Conservation (phyloP, 2,329 filamentous ascomycete genomes). For the Raffaelea ambrosiae region DNA sequence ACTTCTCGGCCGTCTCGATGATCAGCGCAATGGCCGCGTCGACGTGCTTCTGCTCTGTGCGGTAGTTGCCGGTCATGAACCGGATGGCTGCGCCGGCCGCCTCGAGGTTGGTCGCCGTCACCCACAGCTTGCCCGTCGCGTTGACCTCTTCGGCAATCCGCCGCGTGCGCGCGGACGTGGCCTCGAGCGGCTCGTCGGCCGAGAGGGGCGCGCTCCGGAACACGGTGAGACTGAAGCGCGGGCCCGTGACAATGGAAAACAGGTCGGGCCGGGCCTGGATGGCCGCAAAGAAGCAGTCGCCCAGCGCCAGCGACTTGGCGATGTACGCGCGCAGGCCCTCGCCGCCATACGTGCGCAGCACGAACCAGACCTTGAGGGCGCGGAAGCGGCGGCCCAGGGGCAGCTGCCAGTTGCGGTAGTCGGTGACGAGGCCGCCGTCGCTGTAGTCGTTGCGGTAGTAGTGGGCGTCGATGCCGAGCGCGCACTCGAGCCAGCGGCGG, state of each 20-base stretch:
- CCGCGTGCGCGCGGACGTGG: constrained; percentile 54
- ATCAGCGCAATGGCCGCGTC: constrained; percentile 66
- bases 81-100: constrained; percentile 66
- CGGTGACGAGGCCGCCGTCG: constrained; percentile 76
- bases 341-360: constrained; percentile 68
- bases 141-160: constrained; percentile 70
- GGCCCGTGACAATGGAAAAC: constrained; percentile 66
- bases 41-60: constrained; percentile 65
- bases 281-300: constrained; percentile 59
- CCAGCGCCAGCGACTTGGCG: constrained; percentile 56
- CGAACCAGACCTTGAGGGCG: constrained; percentile 90
- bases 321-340: constrained; percentile 68
- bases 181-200: constrained; percentile 9
- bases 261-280: constrained; percentile 43
- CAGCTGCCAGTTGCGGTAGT: constrained; percentile 97
- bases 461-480: constrained; percentile 68
- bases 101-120: constrained; percentile 69
- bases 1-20: constrained; percentile 53
- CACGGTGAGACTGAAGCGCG: constrained; percentile 71
- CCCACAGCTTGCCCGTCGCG: constrained; percentile 64
- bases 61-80: constrained; percentile 64
- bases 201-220: constrained; percentile 51
- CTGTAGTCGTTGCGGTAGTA: constrained; percentile 62
- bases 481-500: constrained; percentile 67
- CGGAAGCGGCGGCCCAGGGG: constrained; percentile 84